Base-by-base conservation (phyloP, 176 grass and related monocot genomes). In the Ensete glaucum region DNA sequence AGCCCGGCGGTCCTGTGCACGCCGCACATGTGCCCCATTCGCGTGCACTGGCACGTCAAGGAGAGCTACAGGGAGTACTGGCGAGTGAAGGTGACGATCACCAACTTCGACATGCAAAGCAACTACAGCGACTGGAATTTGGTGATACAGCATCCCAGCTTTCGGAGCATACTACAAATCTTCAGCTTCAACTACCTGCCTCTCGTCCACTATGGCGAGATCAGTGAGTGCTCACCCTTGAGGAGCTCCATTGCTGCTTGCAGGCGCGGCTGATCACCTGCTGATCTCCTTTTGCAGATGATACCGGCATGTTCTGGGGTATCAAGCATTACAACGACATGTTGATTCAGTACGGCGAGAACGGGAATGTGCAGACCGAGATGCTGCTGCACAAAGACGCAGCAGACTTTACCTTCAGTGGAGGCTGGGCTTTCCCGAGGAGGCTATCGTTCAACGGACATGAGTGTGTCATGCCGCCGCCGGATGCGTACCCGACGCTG, bases 111-210 rank as follows among this genome's bases (percentile, higher is more conserved):
- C 74, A 27, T 84, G 72, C 50, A 73, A 26, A 81, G 14, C 66
- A 94, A 94, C 77, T 94, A 86, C 81, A 95, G 81, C 55, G 68
- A 95, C 69, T 88, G 91, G 91, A 95, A 90, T 52, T 71, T 95
- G 62, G 91, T 95, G 75, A 15, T 84, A 49, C 91, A 85, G 69
- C 91, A 94, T 74, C 91, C 88, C 0, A 88, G 86, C 59, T 78
- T 95, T 23, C 78, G 29, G 0, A 82, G 77, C 83, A 56, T 95
- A 0, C 77, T 67, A n/a, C 85, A 84, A 75, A 66, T 95, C 1
- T 95, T 90, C 81, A 95, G 91, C 81, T 95, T 95, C 83, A 88
- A 86, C 21, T 95, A 90, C 80, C 22, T 73, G 17, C 85, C 91
- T 29, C 85, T 95, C 64, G 12, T 88, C 53, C 54, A 86, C 59